phyloP scores from a whole-genome alignment of 2,329 filamentous ascomycete species.

The Cladosporium sp. region DNA sequence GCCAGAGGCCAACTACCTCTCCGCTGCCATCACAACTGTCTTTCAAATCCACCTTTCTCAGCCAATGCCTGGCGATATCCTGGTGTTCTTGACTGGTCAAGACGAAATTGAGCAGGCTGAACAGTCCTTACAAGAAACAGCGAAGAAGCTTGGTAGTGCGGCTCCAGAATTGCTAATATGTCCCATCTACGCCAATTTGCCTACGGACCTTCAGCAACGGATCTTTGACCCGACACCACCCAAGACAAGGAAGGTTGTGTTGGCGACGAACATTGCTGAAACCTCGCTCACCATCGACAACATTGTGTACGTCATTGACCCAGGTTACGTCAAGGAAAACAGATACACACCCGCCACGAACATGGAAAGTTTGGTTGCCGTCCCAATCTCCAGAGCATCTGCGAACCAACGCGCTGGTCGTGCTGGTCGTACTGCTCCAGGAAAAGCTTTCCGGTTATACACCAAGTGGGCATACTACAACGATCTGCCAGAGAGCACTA shows the following conservation, averaged over 20 bases:
- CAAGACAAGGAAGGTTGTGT: conserved; percentile 79
- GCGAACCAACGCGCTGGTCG: conserved; percentile 90
- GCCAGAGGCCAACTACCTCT: conserved; percentile 90
- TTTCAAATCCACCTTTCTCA: conserved; percentile 93
- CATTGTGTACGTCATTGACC: conserved; percentile 93
- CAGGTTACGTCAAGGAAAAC: conserved; percentile 93
- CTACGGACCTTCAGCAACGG: conserved; percentile 82
- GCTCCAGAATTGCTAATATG: conserved; percentile 84
- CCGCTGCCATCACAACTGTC: conserved; percentile 84
- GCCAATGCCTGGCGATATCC: conserved; percentile 71
- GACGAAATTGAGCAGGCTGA: conserved; percentile 92
- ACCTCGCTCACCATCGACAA: conserved; percentile 94
- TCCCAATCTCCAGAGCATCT: conserved; percentile 84
- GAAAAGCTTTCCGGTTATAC: conserved; percentile 89
- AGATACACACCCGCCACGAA: conserved; percentile 86
- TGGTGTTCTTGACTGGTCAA: conserved; percentile 92
- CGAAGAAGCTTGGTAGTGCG: conserved; percentile 76
- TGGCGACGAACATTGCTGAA: conserved; percentile 96
- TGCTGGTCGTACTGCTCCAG: conserved; percentile 85
- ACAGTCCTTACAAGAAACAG: conserved; percentile 77
- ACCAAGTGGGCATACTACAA: conserved; percentile 86
- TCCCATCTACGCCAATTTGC: conserved; percentile 91
- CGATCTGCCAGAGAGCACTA: conserved; percentile 87
- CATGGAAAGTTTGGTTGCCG: conserved; percentile 87
- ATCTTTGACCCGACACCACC: conserved; percentile 92